These are phyloP conservation scores for Pleurotus tuoliensis DNA, from an alignment of 768 basidiomycete species.

Conservation along the genomic window DNA sequence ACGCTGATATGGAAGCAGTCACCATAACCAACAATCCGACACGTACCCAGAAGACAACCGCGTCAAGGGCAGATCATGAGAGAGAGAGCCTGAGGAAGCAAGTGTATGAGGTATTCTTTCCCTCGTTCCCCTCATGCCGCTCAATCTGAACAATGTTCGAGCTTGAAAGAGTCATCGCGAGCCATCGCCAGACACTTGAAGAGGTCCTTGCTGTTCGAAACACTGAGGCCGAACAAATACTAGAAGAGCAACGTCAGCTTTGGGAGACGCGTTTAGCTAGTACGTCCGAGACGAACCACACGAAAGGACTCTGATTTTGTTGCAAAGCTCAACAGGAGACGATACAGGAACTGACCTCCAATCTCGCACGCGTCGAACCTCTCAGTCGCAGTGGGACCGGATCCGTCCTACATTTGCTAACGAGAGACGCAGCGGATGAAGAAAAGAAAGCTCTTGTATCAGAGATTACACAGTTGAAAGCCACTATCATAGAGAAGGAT, in stretches of 20 bases:
- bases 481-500: conserved; percentile 39
- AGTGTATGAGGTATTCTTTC: too few relatives aligned
- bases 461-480: conserved; percentile 42
- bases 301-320: too few relatives aligned
- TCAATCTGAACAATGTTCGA: too few relatives aligned
- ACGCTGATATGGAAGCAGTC: too few relatives aligned
- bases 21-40: too few relatives aligned
- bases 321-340: conserved; percentile 56
- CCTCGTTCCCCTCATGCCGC: too few relatives aligned
- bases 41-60: too few relatives aligned
- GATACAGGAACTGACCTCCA: conserved; percentile 49
- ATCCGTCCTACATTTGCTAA: conserved; percentile 60
- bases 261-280: conserved; percentile 52
- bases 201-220: conserved; percentile 52
- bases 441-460: conserved; percentile 54
- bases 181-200: conserved; percentile 53
- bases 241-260: conserved; percentile 44
- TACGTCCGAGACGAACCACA: conserved; percentile 21
- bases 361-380: conserved; percentile 53
- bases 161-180: conserved; percentile 15
- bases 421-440: conserved; percentile 69
- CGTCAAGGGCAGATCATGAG: too few relatives aligned
- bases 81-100: too few relatives aligned
- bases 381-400: conserved; percentile 45
- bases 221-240: conserved; percentile 61